These are phyloP conservation scores for Basidioascus undulatus DNA, from an alignment of 768 basidiomycete genomes.

Conservation along the genomic window DNA sequence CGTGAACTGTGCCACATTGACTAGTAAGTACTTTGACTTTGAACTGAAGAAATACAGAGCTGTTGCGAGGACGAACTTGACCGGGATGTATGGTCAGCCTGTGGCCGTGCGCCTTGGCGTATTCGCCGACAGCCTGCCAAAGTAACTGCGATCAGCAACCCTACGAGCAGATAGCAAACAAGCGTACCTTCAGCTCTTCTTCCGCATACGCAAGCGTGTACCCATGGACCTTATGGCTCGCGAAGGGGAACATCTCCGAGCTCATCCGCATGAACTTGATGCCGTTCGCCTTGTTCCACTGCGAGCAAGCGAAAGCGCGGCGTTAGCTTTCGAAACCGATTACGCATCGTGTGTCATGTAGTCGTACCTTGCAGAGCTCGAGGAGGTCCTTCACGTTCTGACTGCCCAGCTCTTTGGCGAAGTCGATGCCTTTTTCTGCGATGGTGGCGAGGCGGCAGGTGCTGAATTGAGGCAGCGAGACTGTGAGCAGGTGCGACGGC, in stretches of 20 bases:
- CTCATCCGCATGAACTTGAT: constrained; percentile 76
- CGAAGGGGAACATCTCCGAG: constrained; percentile 82
- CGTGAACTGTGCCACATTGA: constrained; percentile 20
- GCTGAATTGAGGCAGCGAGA: constrained; percentile 6
- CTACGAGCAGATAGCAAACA: background rate
- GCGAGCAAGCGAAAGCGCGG: background rate
- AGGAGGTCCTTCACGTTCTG: constrained; percentile 50
- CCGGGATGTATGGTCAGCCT: constrained; percentile 72
- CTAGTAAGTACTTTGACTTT: too few relatives aligned
- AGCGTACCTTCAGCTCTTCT: constrained; percentile 23
- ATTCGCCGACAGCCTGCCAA: constrained; percentile 31
- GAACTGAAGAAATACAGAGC: too few relatives aligned
- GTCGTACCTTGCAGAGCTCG: constrained; percentile 34
- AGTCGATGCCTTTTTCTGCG: constrained; percentile 53
- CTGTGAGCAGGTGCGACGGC: background rate
- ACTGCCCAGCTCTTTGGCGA: constrained; percentile 53
- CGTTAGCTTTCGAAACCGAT: too few relatives aligned
- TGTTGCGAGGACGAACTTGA: constrained; percentile 56
- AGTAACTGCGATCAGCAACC: constrained; percentile 8
- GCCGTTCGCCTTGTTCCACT: constrained; percentile 68
- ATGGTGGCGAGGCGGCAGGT: constrained; percentile 45
- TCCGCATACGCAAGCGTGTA: constrained; percentile 59
- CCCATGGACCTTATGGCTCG: constrained; percentile 53
- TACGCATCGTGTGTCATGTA: background rate
- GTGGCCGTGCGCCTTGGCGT: constrained; percentile 47